These are phyloP conservation scores for Fusarium anthophilum DNA, from an alignment of 2,329 filamentous ascomycete species.

Conservation along the genomic window DNA sequence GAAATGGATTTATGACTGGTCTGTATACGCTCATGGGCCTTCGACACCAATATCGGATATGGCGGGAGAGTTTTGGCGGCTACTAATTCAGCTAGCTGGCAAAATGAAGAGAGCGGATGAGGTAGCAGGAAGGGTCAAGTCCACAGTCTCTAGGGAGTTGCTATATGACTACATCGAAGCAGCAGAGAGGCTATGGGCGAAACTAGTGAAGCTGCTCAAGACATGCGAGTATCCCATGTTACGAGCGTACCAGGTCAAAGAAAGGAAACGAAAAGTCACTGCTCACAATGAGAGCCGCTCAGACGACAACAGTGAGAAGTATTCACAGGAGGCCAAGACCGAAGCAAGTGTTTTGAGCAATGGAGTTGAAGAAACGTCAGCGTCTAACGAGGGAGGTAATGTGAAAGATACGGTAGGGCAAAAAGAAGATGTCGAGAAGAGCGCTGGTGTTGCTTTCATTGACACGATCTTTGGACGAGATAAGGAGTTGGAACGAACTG, in stretches of 20 bases:
- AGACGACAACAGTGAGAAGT: rapidly evolving
- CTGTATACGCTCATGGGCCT: not conserved
- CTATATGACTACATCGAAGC: rapidly evolving
- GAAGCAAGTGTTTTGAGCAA: not conserved
- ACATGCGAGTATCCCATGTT: not conserved
- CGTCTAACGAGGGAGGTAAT: rapidly evolving
- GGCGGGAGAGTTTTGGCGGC: not conserved
- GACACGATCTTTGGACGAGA: not conserved
- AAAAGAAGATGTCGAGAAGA: rapidly evolving
- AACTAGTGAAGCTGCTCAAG: not conserved
- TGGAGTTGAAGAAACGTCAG: rapidly evolving
- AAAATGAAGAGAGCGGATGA: rapidly evolving
- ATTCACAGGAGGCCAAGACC: rapidly evolving
- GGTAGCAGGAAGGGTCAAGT: rapidly evolving
- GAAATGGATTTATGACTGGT: not conserved
- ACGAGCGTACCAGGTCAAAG: not conserved
- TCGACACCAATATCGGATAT: rapidly evolving
- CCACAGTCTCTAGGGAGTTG: too few relatives aligned
- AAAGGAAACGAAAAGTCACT: rapidly evolving
- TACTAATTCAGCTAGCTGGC: rapidly evolving
- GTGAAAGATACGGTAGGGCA: rapidly evolving
- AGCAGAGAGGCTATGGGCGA: rapidly evolving
- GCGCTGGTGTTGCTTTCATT: not conserved
- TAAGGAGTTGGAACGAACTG: not conserved
- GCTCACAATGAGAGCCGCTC: rapidly evolving